phyloP scores from a whole-genome alignment of 306 rosid genomes.

The Astragalus membranaceus region DNA sequence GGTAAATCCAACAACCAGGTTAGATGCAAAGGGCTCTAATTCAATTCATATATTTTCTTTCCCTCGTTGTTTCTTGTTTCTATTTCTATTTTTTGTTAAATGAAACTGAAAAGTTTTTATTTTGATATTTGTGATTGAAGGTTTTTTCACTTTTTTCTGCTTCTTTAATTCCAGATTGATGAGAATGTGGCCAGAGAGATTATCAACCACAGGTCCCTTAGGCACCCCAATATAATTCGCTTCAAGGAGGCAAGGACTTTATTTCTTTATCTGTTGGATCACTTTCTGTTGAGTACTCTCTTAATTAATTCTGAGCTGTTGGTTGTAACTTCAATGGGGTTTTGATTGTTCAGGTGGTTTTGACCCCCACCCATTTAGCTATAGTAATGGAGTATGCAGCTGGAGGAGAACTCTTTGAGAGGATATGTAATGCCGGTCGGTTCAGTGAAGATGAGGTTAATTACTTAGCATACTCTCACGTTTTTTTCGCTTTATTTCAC shows the following conservation, averaged over 20 bases:
- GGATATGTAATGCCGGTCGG: conserved; percentile 71
- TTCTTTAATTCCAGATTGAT: conserved; percentile 41
- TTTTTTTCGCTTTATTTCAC: background rate
- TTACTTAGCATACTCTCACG: background rate
- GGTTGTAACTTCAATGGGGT: background rate
- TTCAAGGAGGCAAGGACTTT: conserved; percentile 59
- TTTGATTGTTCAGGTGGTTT: conserved; percentile 45
- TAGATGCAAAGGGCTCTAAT: background rate
- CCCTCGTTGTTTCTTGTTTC: background rate
- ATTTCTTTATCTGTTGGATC: conserved; percentile 7
- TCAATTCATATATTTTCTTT: background rate
- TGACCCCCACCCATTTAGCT: conserved; percentile 67
- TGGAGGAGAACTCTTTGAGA: conserved; percentile 72
- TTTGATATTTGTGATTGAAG: background rate
- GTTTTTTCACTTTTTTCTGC: background rate
- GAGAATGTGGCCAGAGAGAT: conserved; percentile 80
- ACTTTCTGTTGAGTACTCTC: background rate
- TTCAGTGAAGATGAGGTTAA: conserved; percentile 75
- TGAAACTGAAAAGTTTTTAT: conserved; percentile 2
- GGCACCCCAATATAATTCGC: conserved; percentile 73
- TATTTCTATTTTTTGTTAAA: background rate
- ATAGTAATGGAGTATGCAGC: conserved; percentile 80
- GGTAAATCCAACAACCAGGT: background rate
- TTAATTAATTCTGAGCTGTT: background rate
- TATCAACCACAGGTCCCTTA: conserved; percentile 71